These are phyloP conservation scores for Nannizziopsis arthrosporioides DNA, from an alignment of 2,329 filamentous ascomycete species.

Conservation along the genomic window DNA sequence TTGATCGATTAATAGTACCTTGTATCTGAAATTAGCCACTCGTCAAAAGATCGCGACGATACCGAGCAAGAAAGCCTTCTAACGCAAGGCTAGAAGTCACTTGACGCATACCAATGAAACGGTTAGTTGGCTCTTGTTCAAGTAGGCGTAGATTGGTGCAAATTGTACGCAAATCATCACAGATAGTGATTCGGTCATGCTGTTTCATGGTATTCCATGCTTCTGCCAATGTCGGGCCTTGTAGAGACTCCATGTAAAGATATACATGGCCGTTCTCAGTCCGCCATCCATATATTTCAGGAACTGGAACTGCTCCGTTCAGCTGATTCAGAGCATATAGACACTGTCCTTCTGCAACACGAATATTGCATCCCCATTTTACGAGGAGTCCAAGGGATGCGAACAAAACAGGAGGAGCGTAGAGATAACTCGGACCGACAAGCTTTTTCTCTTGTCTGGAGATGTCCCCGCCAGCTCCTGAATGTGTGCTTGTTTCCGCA, in stretches of 20 bases:
- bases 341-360: conserved; percentile 23
- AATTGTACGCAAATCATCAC: conserved; percentile 16
- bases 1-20: conserved; percentile 16
- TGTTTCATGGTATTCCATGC: conserved; percentile 15
- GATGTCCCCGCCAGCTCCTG: not conserved
- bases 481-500: not conserved
- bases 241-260: conserved; percentile 26
- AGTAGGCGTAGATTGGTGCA: conserved; percentile 15
- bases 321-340: conserved; percentile 22
- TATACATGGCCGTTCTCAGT: conserved; percentile 20
- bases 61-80: not conserved
- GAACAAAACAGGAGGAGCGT: conserved; percentile 20
- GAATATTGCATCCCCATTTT: conserved; percentile 23
- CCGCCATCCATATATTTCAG: conserved; percentile 29
- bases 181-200: conserved; percentile 14
- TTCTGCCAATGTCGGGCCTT: conserved; percentile 20
- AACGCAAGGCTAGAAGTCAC: not conserved
- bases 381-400: conserved; percentile 24
- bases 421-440: not conserved
- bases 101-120: conserved; percentile 17
- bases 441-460: not conserved
- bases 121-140: conserved; percentile 15
- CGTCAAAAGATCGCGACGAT: not conserved
- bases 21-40: not conserved
- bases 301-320: conserved; percentile 22